Evolutionary conservation across 2,329 filamentous ascomycete genomes (phyloP), one percentile per base, ranked within the genome.

Genomic region (Botrytis byssoidea): DNA sequence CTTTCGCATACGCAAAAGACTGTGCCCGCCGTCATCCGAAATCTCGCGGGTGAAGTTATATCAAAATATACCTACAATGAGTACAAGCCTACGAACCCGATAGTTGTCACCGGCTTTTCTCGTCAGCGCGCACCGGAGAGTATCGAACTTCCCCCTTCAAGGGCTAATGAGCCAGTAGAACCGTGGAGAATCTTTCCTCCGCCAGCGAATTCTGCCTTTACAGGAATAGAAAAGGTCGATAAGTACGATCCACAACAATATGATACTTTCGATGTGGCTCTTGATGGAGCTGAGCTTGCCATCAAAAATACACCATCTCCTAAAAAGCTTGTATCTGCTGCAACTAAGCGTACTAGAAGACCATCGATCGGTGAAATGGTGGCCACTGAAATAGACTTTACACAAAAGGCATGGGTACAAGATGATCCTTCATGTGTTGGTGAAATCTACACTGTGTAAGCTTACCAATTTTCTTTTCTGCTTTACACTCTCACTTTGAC

Each of bases 251-350:
- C 64, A 32, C 64, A 69, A 44, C 40, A 32, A 22, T 44, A 61
- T 40, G 64, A 73, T 18, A 35, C 42, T 12, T 69, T 73, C 40
- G 64, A 73, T 40, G n/a, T 25, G 18, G 64, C 64, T 29, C 65
- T 73, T 35, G 71, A 73, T 37, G 71, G 71, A 61, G 71, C 71
- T 51, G 40, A 57, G 29, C 71, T 73, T 37, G 71, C 64, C 16
- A 61, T 51, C 2, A 59, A 25, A 35, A 68, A 73, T 59, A 40
- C 35, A 20, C 35, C 44, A 51, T 57, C 71, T 32, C 63, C 51
- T 18, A 20, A 35, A 40, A 46, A 68, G 37, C 20, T 10, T 32
- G 35, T 22, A 25, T 10, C 40, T 44, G 29, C 9, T 40, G 25
- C 29, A 61, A 22, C 42, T 37, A 25, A 7, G 12, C 18, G 18